A percentile compares a stretch with the other conserved stretches of the same genome.
phyloP scores from a whole-genome alignment of 495 filamentous ascomycete species.

The Neurospora sp. region DNA sequence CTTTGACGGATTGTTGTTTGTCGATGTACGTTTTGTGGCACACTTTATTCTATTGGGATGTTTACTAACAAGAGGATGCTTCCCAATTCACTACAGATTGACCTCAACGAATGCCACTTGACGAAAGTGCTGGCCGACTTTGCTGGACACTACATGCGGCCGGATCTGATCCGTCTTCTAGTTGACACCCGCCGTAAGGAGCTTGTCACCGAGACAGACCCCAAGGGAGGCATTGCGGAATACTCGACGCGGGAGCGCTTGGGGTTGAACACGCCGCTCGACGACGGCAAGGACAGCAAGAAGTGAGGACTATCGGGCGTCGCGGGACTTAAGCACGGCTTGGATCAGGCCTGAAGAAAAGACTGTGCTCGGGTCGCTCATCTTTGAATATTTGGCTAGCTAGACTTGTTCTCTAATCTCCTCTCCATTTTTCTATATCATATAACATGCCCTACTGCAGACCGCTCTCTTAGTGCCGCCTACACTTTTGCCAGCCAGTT shows the following conservation, averaged over 20 bases:
- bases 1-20: neutral
- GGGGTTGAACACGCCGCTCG: neutral
- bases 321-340: too few relatives aligned
- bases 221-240: neutral
- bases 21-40: neutral
- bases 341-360: too few relatives aligned
- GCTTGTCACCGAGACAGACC: neutral
- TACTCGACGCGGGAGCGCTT: neutral
- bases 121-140: neutral
- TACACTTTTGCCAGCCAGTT: too few relatives aligned
- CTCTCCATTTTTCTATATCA: too few relatives aligned
- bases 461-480: too few relatives aligned
- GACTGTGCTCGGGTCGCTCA: too few relatives aligned
- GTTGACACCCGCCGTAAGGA: neutral
- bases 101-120: neutral
- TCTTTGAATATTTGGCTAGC: too few relatives aligned
- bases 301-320: neutral
- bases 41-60: neutral
- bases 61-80: neutral
- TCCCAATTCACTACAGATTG: neutral
- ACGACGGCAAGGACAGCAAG: neutral
- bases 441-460: too few relatives aligned
- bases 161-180: neutral
- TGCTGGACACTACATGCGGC: neutral
- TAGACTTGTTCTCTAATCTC: too few relatives aligned